Evolutionary conservation across 1,139 yeast genomes (phyloP).

Genomic region (Hemisphaericaspora xylofermentans): DNA sequence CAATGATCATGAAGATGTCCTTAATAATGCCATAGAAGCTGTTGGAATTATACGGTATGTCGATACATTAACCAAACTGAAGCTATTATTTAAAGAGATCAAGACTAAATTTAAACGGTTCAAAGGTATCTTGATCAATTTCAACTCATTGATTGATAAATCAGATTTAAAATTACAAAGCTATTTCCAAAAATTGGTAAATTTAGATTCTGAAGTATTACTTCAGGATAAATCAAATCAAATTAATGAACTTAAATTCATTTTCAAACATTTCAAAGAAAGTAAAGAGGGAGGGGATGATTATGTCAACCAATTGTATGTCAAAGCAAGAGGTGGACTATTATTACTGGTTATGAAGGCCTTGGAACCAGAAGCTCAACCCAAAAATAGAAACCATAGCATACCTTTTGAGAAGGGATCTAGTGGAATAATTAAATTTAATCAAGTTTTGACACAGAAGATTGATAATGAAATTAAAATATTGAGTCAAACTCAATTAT

Average conservation of each 20-base stretch:
- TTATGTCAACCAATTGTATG: conserved; percentile 38
- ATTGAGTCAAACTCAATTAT: conserved; percentile 25
- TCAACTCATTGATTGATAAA: conserved; percentile 46
- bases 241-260: conserved; percentile 18
- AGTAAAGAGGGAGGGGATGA: conserved; percentile 13
- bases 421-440: conserved; percentile 57
- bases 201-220: conserved; percentile 7
- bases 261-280: conserved; percentile 45
- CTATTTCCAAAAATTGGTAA: conserved; percentile 25
- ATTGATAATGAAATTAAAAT: conserved; percentile 50
- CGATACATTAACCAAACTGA: conserved; percentile 35
- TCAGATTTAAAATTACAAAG: conserved; percentile 44
- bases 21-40: conserved; percentile 38
- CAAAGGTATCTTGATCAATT: conserved; percentile 48
- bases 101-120: conserved; percentile 42
- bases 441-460: conserved; percentile 50
- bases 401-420: conserved; percentile 61
- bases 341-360: conserved; percentile 43
- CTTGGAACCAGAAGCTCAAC: conserved; percentile 34
- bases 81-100: conserved; percentile 35
- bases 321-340: conserved; percentile 46
- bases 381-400: conserved; percentile 34
- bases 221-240: conserved; percentile 9
- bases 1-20: conserved; percentile 48
- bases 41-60: conserved; percentile 41